Percentiles rank a stretch among this genome's conserved stretches.
These are phyloP conservation scores for Pleurotus djamor DNA, from an alignment of 768 basidiomycete genomes.

Conservation along the genomic window DNA sequence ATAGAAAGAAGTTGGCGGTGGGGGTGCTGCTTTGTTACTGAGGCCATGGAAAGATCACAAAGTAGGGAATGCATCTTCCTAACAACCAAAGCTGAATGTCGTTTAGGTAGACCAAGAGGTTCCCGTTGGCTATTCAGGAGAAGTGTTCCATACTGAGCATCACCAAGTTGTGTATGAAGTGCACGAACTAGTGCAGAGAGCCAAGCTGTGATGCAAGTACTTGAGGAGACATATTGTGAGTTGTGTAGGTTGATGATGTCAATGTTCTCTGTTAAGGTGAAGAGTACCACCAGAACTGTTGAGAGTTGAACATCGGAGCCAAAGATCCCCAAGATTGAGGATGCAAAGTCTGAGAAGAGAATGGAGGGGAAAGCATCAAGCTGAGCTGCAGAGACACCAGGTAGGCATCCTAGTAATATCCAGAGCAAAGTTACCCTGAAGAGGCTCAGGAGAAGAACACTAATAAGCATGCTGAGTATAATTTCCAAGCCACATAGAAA, in stretches of 20 bases:
- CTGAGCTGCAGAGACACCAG: background rate
- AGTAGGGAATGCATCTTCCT: too few relatives aligned
- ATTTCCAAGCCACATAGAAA: background rate
- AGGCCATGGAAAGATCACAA: too few relatives aligned
- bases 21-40: too few relatives aligned
- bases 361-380: conserved; percentile 3
- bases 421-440: background rate
- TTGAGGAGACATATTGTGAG: conserved; percentile 3
- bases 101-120: too few relatives aligned
- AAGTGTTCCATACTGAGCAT: background rate
- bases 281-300: conserved; percentile 13
- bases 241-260: conserved; percentile 13
- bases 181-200: background rate
- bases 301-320: conserved; percentile 10
- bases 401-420: background rate
- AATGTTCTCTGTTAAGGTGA: conserved; percentile 10
- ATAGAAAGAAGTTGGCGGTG: background rate
- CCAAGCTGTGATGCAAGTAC: background rate
- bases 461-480: background rate
- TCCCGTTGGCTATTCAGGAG: background rate
- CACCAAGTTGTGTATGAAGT: background rate
- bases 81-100: too few relatives aligned
- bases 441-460: background rate
- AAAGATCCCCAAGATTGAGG: conserved; percentile 10
- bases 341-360: background rate